Base-by-base conservation (phyloP, 176 grass and related monocot species). In the Oryza coarctata region DNA sequence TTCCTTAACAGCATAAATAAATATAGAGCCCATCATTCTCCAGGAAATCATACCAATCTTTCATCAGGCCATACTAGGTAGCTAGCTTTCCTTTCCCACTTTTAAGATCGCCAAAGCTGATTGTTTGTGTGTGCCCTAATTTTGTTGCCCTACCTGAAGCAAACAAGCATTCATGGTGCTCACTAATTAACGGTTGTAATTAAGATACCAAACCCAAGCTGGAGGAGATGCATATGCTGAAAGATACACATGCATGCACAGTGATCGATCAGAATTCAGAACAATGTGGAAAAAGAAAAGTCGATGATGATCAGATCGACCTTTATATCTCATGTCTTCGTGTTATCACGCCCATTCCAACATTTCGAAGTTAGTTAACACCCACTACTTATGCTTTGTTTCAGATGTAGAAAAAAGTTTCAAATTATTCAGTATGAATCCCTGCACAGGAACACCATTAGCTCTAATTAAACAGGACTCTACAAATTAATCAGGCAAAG, bases 1-100 rank as follows among this genome's bases (percentile, higher is more conserved):
- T 82, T 79, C 76, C 84, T 80, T 58, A 13, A 84, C 70, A 78
- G 70, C 26, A 79, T 30, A 91, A 87, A 91, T 89, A 79, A 89
- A 86, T 87, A 55, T 76, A 80, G 32, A 70, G 86, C 82, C 84
- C 90, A 95, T 98, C 92, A 90, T 86, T 86, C 76, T 73, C 27
- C 84, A n/a, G 75, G 70, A 91, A 89, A 86, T 89, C 90, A 90
- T 82, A 77, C 71, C 80, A 27, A 73, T 71, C 81, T 88, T 93
- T 94, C 82, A 44, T 75, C 65, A 17, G 69, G 2, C 41, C 79
- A 60, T 60, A 60, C 55, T 58, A n/a, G 38, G 63, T 60, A 60
- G 18, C 55, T 60, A 23, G 71, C 85, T 98, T 84, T 36, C 60
- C 85, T 98, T 84, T 30, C 60, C 31, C 71, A 81, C 90, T 86